Evolutionary conservation across 2,329 filamentous ascomycete genomes (phyloP), one percentile per base, ranked within the genome.

Genomic region (Didymella pomorum): DNA sequence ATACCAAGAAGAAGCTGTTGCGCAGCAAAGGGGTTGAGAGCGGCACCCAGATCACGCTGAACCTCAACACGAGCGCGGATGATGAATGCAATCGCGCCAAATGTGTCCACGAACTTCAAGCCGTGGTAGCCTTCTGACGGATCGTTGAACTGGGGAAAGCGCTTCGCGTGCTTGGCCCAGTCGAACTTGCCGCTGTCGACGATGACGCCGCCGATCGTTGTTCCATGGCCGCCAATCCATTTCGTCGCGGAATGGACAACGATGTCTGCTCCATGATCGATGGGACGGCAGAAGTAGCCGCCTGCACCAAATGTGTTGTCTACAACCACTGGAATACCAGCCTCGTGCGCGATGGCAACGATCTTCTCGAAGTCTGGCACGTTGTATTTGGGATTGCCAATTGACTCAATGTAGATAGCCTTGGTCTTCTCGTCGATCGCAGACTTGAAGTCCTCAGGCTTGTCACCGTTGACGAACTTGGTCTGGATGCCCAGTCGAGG

Each of bases 241-340:
- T 97, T 97, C 58, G 93, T 97, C 11, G 93, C 93, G 37, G 91
- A 95, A 83, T 97, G 93, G 23, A 97, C 91, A 51, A 97, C 89
- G 60, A 97, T 97, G 74, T 97, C 93, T 63, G 91, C 93, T 54
- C 93, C 93, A 77, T 96, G 90, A 23, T 93, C 89, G 70, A 97
- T 94, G 39, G 93, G 93, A 7, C 90, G 87, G 67, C 89, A 82
- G 76, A 92, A 96, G 83, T 91, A 97, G 49, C 94, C 93, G 58
- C 93, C 93, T 12, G 93, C 93, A 45, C 93, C 94, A 70, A 97
- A 97, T 9, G 93, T 97, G 83, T 97, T 97, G 81, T 97, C 93
- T 50, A 82, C 81, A n/a, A 86, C 70, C 12, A 87, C 75, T 7
- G 86, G 86, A 45, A 87, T 75, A 58, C 85, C 84, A 53, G 85